Evolutionary conservation across 176 grass and related monocot species (phyloP).

Genomic region (Carex littledalei): DNA sequence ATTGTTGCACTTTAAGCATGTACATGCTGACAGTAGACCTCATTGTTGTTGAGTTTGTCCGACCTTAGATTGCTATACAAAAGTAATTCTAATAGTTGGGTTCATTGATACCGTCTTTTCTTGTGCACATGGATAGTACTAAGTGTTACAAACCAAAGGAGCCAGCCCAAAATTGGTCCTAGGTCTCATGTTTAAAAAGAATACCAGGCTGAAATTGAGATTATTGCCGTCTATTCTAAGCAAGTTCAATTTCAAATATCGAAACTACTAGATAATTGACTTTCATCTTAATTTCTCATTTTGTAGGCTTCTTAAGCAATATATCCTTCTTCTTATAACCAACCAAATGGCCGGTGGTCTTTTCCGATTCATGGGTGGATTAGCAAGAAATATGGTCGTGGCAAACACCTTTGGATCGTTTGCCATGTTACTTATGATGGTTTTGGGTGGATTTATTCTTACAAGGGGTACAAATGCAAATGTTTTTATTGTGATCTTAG

Average conservation of each 20-base stretch:
- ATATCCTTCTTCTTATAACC: slow-evolving; percentile 44
- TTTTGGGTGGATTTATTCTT: slow-evolving; percentile 45
- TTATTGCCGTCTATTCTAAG: background rate
- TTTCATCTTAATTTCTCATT: background rate
- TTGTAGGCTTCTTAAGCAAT: slow-evolving; percentile 79
- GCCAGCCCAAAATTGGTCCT: background rate
- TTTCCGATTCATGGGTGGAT: slow-evolving; percentile 60
- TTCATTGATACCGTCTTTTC: background rate
- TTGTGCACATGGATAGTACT: background rate
- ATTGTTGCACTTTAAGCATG: background rate
- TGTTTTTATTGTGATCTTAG: background rate
- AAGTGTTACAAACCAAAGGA: background rate
- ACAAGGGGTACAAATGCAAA: slow-evolving; percentile 32
- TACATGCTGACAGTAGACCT: background rate
- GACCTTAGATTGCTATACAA: background rate
- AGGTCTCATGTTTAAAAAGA: background rate
- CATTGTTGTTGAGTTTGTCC: background rate
- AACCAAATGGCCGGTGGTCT: slow-evolving; percentile 60
- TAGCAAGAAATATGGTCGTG: slow-evolving; percentile 49
- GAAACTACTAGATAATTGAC: background rate
- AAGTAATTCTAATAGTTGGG: background rate
- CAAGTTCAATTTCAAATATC: background rate
- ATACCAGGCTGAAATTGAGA: background rate
- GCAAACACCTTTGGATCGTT: slow-evolving; percentile 67
- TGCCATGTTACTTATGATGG: slow-evolving; percentile 44